phyloP scores from a whole-genome alignment of 257 asterid genomes.

The Solanum rostratum region DNA sequence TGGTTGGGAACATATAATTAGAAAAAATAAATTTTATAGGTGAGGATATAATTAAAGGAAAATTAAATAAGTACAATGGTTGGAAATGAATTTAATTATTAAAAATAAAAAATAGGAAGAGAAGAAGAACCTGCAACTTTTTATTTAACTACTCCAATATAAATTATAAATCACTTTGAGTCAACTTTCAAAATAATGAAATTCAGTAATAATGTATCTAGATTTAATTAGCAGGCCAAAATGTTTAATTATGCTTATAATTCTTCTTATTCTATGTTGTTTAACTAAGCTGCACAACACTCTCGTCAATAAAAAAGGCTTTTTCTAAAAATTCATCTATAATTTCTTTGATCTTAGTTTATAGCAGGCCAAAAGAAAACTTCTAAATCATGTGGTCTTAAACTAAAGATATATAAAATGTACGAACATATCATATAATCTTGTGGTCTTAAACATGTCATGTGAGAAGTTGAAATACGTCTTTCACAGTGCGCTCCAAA shows the following conservation, averaged over 20 bases:
- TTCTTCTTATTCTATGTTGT: not conserved
- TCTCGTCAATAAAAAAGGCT: too few species aligned
- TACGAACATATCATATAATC: too few species aligned
- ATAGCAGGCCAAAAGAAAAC: too few species aligned
- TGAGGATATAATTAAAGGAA: not conserved
- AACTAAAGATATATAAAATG: too few species aligned
- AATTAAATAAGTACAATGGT: not conserved
- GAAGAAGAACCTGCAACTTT: not conserved
- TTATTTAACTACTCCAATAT: not conserved
- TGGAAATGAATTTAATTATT: not conserved
- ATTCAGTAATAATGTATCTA: not conserved
- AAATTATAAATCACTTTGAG: not conserved
- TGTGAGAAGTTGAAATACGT: too few species aligned
- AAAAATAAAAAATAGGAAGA: not conserved
- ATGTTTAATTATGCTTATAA: not conserved
- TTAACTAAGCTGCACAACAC: too few species aligned
- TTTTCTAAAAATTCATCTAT: too few species aligned
- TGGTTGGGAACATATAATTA: slow-evolving; percentile 13
- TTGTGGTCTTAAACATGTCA: too few species aligned
- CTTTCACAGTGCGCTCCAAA: too few species aligned
- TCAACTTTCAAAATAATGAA: not conserved
- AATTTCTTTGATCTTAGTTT: too few species aligned
- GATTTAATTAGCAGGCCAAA: not conserved
- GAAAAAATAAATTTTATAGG: not conserved
- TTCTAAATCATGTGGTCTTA: too few species aligned